Percentiles rank a stretch among this genome's conserved stretches.
phyloP scores from a whole-genome alignment of 768 basidiomycete genomes.

The Termitomyces sp. region DNA sequence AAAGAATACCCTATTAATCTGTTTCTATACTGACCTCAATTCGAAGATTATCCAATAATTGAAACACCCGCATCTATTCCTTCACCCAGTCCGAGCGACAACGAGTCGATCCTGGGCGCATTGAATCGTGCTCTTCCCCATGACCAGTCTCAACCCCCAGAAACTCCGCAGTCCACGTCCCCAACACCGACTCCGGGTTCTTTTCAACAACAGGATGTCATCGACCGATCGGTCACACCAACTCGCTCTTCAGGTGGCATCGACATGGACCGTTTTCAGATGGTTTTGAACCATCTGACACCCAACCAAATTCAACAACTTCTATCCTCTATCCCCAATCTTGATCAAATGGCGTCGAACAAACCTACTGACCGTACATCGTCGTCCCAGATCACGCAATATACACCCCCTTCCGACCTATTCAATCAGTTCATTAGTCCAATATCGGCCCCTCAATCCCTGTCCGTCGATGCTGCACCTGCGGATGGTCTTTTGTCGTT shows the following conservation, averaged over 20 bases:
- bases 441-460: conserved; percentile 3
- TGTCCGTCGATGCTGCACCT: conserved; percentile 10
- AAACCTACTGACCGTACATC: conserved; percentile 11
- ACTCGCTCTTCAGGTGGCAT: conserved; percentile 14
- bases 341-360: conserved; percentile 21
- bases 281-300: conserved; percentile 46
- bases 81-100: conserved; percentile 25
- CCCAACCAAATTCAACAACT: conserved; percentile 57
- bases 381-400: conserved; percentile 25
- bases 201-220: conserved; percentile 2
- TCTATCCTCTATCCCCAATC: conserved; percentile 37
- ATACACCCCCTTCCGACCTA: conserved; percentile 29
- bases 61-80: conserved; percentile 39
- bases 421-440: conserved; percentile 20
- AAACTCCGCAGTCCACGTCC: background rate
- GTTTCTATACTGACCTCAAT: conserved; percentile 3
- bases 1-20: conserved; percentile 11
- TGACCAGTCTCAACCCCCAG: background rate
- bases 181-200: background rate
- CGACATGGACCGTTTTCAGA: conserved; percentile 36
- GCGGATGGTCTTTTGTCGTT: conserved; percentile 27
- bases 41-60: conserved; percentile 37
- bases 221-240: conserved; percentile 21
- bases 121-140: background rate
- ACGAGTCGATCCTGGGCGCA: conserved; percentile 1